Evolutionary conservation across 1,284 basidiomycete species (phyloP), one percentile per base, ranked within the genome.

Genomic region (Cutaneotrichosporon sp.): DNA sequence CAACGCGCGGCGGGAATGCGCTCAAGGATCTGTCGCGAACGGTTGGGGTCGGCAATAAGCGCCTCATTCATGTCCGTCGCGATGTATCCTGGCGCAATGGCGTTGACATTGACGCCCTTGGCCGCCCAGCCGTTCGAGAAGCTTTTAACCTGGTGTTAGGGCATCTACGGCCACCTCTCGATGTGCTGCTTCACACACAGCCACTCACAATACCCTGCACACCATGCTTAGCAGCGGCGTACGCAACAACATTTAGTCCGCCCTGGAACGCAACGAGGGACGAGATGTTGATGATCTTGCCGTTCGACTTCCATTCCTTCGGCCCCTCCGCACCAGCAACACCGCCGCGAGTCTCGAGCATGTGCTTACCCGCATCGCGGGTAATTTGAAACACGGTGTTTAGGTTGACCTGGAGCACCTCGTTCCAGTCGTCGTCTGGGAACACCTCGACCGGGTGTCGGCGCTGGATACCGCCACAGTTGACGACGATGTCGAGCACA

Each of bases 401-500:
- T 33, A 78, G 55, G 66, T 77, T 77, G 55, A 78, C 76, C 61
- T 76, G 75, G 4, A 77, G 59, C 71, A 90, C 89, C 75, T 91
- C 88, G 68, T 93, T 85, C 90, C 90, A 96, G 71, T 93, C 87
- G 43, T 78, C 72, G 71, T 94, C 90, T 33, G 83, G 78, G 72
- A 97, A 97, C 63, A 83, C 80, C 62, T 89, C 82, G 37, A 84
- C 84, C 52, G 88, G 87, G 51, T 86, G 84, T 72, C 90, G 79
- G 66, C 90, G 81, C 74, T 96, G 91, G 64, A 97, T 96, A 44
- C 92, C 93, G 39, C 88, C 93, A 71, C 91, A 96, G 75, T 97
- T 94, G 71, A 97, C 83, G 43, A 97, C 82, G 61, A 96, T 80
- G 71, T 96, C 84, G 60, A 97, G 85, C 51, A 82, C 76, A 51